Evolutionary conservation across 768 basidiomycete species (phyloP), one percentile per base, ranked within the genome.

Genomic region (Tricholomella constricta): DNA sequence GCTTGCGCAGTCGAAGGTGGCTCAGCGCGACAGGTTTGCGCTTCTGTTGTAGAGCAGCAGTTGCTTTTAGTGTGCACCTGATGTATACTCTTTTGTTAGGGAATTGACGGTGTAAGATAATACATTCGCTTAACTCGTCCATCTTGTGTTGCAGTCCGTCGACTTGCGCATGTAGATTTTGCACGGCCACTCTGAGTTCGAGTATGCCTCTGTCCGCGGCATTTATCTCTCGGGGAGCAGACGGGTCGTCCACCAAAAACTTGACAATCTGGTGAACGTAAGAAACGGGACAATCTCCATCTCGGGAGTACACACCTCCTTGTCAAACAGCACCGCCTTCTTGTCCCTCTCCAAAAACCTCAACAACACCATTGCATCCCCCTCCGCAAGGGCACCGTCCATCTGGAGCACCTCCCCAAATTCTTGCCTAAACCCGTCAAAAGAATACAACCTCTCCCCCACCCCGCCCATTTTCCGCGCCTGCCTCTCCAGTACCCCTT

Each of bases 191-290:
- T 69, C 89, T 86, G 48, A 98, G 78, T 56, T 93, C 88, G 5
- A 98, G 71, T 14, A 95, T 83, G 9, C 95, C 91, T 36, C 70
- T 76, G 62, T 98, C 95, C 4, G 94, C 81, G n/a, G 83, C 78
- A 15, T 86, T 88, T 42, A 98, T 82, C 47, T 70, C 75, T 15
- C 67, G 68, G n/a, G 68, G 72, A 1, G 55, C 49, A 0, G 73
- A 56, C 5, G 67, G 64, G 11, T 68, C 68, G 7, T 69, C 59
- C 17, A 78, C 74, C 1, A 88, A 62, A 58, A 97, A 89, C 68
- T 97, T 96, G 65, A 96, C 83, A n/a, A 88, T 75, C 91, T 94
- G 25, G 2, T 31, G 6, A n/a, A 8, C 47, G 15, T n/a, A 26
- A 17, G n/a, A n/a, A 5, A 27, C 15, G 15, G 7, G 14, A 43